Evolutionary conservation across 2,329 filamentous ascomycete species (phyloP), one percentile per base, ranked within the genome.

Genomic region (Alternaria hordeiaustralica): DNA sequence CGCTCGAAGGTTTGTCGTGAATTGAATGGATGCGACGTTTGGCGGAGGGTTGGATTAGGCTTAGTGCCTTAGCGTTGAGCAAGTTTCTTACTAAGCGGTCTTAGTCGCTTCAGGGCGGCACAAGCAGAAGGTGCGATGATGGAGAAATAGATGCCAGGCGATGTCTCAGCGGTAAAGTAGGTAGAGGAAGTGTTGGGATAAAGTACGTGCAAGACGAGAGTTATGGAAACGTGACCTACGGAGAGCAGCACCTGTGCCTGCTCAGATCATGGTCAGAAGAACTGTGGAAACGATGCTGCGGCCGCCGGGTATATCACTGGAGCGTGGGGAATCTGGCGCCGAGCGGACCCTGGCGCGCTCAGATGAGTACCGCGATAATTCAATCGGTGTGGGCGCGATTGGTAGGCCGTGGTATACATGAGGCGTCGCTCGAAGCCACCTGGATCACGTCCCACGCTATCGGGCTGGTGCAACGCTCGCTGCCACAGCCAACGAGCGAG

Each of bases 41-140:
- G 63, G 58, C 36, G 56, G 49, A 66, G 58, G 57, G 54, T 60
- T 65, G 63, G 61, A 72, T 66, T 57, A 33, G 63, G 65, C 53
- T 67, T 66, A 66, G 65, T 62, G 66, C 36, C 51, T 61, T 66
- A 65, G 66, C 61, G 59, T 63, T 71, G 68, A 69, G 68, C 68
- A 69, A 69, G 68, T 71, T 71, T 69, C 60, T 65, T 64, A 66
- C 59, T 69, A 67, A 65, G 64, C 18, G 23, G 21, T 25, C n/a
- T 61, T 61, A 54, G 65, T 59, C 60, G 61, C 61, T 63, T 64
- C 63, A 56, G 49, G 49, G 7, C 36, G 30, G 45, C 58, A 51
- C 43, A 54, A 49, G 49, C 45, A 55, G 50, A 55, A 45, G 55
- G 50, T 60, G 36, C 51, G 20, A 36, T 47, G 15, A 23, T 53